Base-by-base conservation (phyloP, 139 green algal species). In the Chlorella sp. region DNA sequence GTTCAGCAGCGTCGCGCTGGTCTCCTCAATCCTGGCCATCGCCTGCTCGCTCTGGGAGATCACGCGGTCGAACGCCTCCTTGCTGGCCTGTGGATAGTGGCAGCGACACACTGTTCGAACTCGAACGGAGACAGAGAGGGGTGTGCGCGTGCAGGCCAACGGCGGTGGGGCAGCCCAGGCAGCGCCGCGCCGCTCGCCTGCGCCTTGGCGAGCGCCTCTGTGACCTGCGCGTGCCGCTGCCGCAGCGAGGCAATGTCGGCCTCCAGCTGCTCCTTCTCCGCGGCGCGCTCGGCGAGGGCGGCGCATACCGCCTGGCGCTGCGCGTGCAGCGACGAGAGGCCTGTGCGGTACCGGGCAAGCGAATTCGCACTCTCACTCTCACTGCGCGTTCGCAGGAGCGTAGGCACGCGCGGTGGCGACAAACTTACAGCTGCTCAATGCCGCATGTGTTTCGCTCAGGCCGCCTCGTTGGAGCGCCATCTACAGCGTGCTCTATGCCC, bases 21-120 rank as follows among this genome's bases (percentile, higher is more conserved):
- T 90, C 69, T 96, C 91, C 38, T 94, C 62, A 31, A 97, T 92
- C 77, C 94, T 96, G 29, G 83, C 58, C 73, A 94, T 92, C 1
- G 88, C 89, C 0, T 77, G 79, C 45, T 96, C 88, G 38, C 89
- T 93, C 75, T 95, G 82, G 38, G 79, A 35, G 15, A 81, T 75
- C 38, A 63, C 55, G 4, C 55, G 42, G 42, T 76, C 55, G 11
- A 77, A 69, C 3, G 51, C 46, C 23, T 61, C 42, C 56, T 67
- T 46, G 25, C n/a, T 46, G n/a, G n/a, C 42, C 48, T 65, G n/a
- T 64, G 73, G 6, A 68, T 79, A 21, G 31, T 9, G 33, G 15
- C 0, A 7, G 42, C 8, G 12, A 69, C 12, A 23, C 27, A 17
- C 11, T 41, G 9, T 73, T 31, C 27, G 25, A 73, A 8, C 12